Base-by-base conservation (phyloP, 805 yeast genomes). In the Suhomyces prunicola region DNA sequence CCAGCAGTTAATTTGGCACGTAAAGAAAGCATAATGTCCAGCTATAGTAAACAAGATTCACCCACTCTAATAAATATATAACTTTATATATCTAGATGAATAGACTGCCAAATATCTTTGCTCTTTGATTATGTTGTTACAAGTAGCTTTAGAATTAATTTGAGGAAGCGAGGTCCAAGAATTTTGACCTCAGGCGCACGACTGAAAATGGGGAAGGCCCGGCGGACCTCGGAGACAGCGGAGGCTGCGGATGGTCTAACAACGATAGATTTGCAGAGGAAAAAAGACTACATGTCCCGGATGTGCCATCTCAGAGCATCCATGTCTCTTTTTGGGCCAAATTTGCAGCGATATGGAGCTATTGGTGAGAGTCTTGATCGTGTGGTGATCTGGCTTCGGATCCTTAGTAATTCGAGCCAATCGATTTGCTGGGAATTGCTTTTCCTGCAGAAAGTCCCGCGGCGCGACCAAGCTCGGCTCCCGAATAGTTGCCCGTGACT, bases 11-110 rank as follows among this genome's bases (percentile, higher is more conserved):
- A 33, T 33, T 33, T 33, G 36, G 36, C 36, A 42, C 53, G 56
- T 44, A 48, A 51, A 35, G 57, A 53, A 45, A 57, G 57, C 59
- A 53, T 53, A 13, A 33, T 33, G 36, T 33, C 17, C 35, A 46
- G 48, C 44, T 19, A 39, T 39, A 23, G 24, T 40, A 40, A 40
- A 44, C 19, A 44, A 44, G 15, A 23, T 22, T 44, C 33, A 23
- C 23, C 17, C 31, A 44, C 46, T 44, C 36, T 33, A n/a, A 33
- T 33, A 33, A 33, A n/a, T 33, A n/a, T 33, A 33, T 33, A n/a
- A 33, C 17, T n/a, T 33, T 33, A 13, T 33, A 33, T 33, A 33
- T 33, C 36, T 33, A 33, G 33, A 29, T 29, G 33, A 12, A 33
- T 33, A 33, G 36, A 33, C 17, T 33, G 36, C 36, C 36, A 33